Evolutionary conservation across 257 asterid genomes (phyloP).

Genomic region (Rhazya stricta): DNA sequence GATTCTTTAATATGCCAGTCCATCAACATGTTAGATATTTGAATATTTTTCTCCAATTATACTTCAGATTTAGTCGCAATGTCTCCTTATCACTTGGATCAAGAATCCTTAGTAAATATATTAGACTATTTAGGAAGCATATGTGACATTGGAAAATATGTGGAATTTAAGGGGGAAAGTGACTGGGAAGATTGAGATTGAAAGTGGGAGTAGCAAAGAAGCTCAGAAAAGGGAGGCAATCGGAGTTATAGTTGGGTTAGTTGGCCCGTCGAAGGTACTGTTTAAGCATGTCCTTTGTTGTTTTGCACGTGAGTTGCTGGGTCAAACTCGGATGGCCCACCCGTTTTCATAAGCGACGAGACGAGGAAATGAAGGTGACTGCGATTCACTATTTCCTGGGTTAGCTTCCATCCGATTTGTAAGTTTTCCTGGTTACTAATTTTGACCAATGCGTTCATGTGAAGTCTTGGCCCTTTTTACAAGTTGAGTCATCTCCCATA

Average conservation of each 20-base stretch:
- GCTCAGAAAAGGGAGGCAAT: not conserved
- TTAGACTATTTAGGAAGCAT: too few species aligned
- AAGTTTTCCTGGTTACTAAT: not conserved
- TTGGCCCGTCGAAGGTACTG: conserved; percentile 13
- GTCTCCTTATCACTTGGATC: too few species aligned
- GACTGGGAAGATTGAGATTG: too few species aligned
- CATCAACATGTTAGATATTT: too few species aligned
- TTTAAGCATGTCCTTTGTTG: conserved; percentile 18
- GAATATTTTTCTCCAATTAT: too few species aligned
- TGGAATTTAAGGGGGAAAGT: too few species aligned
- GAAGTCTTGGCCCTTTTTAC: not conserved
- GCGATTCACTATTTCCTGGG: conserved; percentile 4
- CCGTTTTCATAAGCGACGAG: conserved; percentile 8
- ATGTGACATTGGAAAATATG: too few species aligned
- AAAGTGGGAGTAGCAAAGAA: too few species aligned
- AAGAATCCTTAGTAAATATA: too few species aligned
- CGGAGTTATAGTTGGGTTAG: conserved; percentile 3
- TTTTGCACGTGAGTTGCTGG: conserved; percentile 33
- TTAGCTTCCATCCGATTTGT: not conserved
- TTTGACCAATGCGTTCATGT: not conserved
- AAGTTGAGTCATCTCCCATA: too few species aligned
- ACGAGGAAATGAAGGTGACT: conserved; percentile 16
- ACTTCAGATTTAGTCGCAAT: too few species aligned
- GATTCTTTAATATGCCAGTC: too few species aligned
- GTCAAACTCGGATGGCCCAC: conserved; percentile 26